These are phyloP conservation scores for Glycine tomentella DNA, from an alignment of 306 rosid genomes.

Conservation along the genomic window DNA sequence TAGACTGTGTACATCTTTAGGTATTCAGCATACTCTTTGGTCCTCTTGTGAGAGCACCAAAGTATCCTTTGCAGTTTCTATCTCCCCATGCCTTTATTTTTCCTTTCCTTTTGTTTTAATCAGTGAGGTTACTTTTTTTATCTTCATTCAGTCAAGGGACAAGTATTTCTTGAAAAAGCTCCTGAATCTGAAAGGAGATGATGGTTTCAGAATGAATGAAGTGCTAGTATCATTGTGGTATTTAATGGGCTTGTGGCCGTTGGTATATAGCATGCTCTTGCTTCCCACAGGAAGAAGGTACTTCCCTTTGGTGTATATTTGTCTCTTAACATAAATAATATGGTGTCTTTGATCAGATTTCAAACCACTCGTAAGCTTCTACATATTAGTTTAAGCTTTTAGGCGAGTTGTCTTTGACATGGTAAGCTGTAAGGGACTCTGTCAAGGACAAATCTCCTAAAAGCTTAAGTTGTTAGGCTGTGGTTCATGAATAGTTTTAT, in stretches of 20 bases:
- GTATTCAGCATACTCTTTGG: not conserved
- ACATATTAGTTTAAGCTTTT: not conserved
- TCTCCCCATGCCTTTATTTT: not conserved
- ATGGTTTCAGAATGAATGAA: slow-evolving; percentile 87
- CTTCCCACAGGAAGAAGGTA: slow-evolving; percentile 95
- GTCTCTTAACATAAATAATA: not conserved
- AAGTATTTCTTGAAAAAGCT: slow-evolving; percentile 81
- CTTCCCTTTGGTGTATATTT: slow-evolving; percentile 17
- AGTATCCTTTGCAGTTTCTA: slow-evolving; percentile 3
- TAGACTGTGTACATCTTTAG: not conserved
- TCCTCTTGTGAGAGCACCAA: not conserved
- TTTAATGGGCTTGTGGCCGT: slow-evolving; percentile 94
- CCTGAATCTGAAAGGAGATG: slow-evolving; percentile 76
- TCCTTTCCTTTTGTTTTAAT: slow-evolving; percentile 1
- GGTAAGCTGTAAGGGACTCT: slow-evolving; percentile 1
- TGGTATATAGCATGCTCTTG: slow-evolving; percentile 80
- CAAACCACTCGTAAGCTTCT: not conserved
- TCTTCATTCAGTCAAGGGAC: slow-evolving; percentile 67
- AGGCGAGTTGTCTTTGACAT: not conserved
- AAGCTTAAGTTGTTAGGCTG: not conserved
- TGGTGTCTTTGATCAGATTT: not conserved
- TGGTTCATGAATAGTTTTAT: not conserved
- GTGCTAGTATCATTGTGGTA: slow-evolving; percentile 89
- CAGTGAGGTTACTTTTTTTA: not conserved
- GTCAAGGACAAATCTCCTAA: not conserved